Evolutionary conservation across 495 filamentous ascomycete species (phyloP), one percentile per base, ranked within the genome.

Genomic region (Beverwykella pulmonaria): DNA sequence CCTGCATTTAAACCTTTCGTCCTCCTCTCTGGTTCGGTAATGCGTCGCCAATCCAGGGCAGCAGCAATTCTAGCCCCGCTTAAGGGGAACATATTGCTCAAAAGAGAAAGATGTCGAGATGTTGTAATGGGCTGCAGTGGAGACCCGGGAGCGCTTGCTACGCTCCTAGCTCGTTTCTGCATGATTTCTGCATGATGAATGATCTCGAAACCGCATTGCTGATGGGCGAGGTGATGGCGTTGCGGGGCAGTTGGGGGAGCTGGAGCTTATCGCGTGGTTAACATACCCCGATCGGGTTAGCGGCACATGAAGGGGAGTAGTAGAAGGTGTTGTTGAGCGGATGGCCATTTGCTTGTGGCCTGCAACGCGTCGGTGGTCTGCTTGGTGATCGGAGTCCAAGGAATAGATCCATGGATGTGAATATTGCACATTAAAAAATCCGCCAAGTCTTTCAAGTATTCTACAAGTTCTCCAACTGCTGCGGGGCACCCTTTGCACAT

Each of bases 381-480:
- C 9, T n/a, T 34, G 32, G 32, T 34, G 32, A 34, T 34, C 32
- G 52, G 52, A 54, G 6, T 6, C 17, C 17, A 7, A 17, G 25
- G 9, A 32, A 15, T 54, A 19, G 22, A 29, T 29, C 5, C 3
- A 44, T n/a, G 32, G 20, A 30, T 57, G 53, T 29, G 32, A 34
- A 53, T 44, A 10, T 56, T 63, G 61, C 61, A 63, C 61, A 57
- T 48, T 34, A 29, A 36, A 48, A 57, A 48, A 4, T 46, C 29
- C 49, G 49, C 50, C 27, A 53, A 36, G 39, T 48, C 50, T 41
- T 41, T 39, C 34, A 48, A 46, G 29, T 63, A 63, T 63, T 47
- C 61, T 63, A 63, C 61, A 63, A 55, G 50, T 56, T 22, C 50
- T 62, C 32, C 47, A 41, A 46, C 36, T 32, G 41, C n/a, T 23